These are phyloP conservation scores for Sophora flavescens DNA, from an alignment of 306 rosid species.

Conservation along the genomic window DNA sequence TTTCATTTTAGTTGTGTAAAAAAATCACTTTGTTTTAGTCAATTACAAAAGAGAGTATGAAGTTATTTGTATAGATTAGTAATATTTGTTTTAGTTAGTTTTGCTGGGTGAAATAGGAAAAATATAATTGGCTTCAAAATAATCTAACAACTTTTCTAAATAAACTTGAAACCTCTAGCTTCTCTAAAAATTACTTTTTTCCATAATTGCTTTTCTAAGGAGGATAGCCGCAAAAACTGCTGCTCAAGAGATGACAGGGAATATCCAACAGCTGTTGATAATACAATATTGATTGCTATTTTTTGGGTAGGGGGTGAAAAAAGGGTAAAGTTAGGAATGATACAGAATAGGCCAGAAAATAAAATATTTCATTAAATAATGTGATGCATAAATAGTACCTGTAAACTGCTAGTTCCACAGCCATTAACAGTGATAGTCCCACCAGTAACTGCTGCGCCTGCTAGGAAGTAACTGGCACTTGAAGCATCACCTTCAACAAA, in stretches of 20 bases:
- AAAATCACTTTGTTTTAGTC: too few species aligned
- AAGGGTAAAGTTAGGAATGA: constrained; percentile 18
- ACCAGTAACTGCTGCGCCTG: constrained; percentile 99
- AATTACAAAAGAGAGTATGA: too few species aligned
- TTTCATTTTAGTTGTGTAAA: too few species aligned
- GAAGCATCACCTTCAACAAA: constrained; percentile 99
- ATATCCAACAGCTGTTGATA: constrained; percentile 5
- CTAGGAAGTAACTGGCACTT: constrained; percentile 99
- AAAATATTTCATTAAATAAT: constrained; percentile 4
- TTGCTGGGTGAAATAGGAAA: too few species aligned
- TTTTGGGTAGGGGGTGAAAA: neutral
- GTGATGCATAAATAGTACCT: constrained; percentile 60
- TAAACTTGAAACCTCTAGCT: too few species aligned
- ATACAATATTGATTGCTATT: neutral
- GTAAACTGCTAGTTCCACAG: constrained; percentile 98
- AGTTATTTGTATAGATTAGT: too few species aligned
- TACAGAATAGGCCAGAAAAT: constrained; percentile 2
- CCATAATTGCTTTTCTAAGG: too few species aligned
- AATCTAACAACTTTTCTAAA: too few species aligned
- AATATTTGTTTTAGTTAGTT: too few species aligned
- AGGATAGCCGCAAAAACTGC: neutral
- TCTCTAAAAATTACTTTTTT: too few species aligned
- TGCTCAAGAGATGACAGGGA: neutral
- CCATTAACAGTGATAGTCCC: constrained; percentile 97
- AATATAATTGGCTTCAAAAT: too few species aligned